Base-by-base conservation (phyloP, 192 early-diverging fungal species). In the Pilobolus umbonatus region DNA sequence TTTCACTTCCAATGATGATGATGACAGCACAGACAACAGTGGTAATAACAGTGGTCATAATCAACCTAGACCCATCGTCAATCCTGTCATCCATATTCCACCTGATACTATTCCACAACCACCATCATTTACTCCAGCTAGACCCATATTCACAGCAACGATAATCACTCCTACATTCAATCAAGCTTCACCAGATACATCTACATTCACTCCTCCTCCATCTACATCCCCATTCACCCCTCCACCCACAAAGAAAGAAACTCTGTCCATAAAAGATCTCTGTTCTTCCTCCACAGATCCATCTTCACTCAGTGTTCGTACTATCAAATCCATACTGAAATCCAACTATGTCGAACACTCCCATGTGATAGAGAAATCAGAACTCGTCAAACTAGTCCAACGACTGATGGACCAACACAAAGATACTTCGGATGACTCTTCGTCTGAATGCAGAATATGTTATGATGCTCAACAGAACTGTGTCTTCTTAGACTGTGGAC, bases 401-500 rank as follows among this genome's bases (percentile, higher is more conserved):
- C 73, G 78, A 47, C 74, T 93, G 8, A 69, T 90, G 1, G 81
- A 83, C 12, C 80, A 86, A 19, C 57, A 45, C 9, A 59, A 34
- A 24, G 34, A 35, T 26, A n/a, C 12, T 32, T 36, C 17, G 10
- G 38, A 68, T 0, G 89, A 91, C 29, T 84, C 89, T 35, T 69
- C 75, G n/a, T 46, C 87, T n/a, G n/a, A n/a, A 29, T 93, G 91
- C 75, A 85, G 85, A 63, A 88, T 94, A 26, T 94, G 91, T 62
- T 90, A 81, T 71, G 89, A 91, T 65, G 80, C 79, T 11, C 73
- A 77, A 17, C 76, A 87, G 50, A 94, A 94, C 75, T 86, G 86
- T 68, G 88, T 92, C 5, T 86, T 92, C 66, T 69, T 92, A 42
- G 84, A 91, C 63, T 94, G 91, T 60, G 89, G 90, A 31, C 91